Evolutionary conservation across 352 stramenopile genomes (phyloP).

Genomic region (Phytophthora palmivora): DNA sequence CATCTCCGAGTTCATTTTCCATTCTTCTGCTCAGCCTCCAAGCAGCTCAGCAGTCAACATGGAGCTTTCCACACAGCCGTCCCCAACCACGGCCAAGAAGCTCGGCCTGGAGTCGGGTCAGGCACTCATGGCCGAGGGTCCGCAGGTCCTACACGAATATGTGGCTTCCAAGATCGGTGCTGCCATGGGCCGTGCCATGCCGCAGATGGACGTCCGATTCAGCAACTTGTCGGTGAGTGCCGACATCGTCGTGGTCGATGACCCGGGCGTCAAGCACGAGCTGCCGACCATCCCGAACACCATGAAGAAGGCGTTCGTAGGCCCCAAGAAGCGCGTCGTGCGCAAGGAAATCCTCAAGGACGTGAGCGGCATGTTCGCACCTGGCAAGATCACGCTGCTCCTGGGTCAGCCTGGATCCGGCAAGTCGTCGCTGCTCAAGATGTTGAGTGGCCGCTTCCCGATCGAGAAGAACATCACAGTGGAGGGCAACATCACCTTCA

Average conservation of each 20-base stretch:
- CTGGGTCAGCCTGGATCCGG: conserved; percentile 42
- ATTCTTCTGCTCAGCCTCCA: conserved; percentile 13
- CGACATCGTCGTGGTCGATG: conserved; percentile 37
- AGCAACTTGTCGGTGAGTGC: conserved; percentile 44
- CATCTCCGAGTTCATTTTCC: conserved; percentile 23
- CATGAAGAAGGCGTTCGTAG: conserved; percentile 39
- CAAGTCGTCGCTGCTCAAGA: conserved; percentile 54
- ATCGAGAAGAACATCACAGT: conserved; percentile 45
- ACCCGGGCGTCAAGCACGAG: conserved; percentile 26
- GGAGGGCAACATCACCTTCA: conserved; percentile 48
- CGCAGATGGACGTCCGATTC: conserved; percentile 58
- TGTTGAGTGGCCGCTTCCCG: conserved; percentile 48
- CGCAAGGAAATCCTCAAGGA: conserved; percentile 49
- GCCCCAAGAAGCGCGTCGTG: conserved; percentile 34
- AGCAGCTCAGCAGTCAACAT: conserved; percentile 14
- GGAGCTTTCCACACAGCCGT: background rate
- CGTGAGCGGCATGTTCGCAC: conserved; percentile 39
- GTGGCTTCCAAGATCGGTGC: conserved; percentile 26
- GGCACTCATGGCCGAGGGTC: conserved; percentile 11
- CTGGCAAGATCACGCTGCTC: conserved; percentile 48
- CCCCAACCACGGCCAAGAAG: too few species aligned
- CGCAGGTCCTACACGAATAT: conserved; percentile 5
- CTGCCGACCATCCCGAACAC: conserved; percentile 43
- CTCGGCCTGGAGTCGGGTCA: conserved; percentile 7
- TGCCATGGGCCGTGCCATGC: conserved; percentile 26